These are phyloP conservation scores for Terfezia boudieri DNA, from an alignment of 495 filamentous ascomycete species.

Conservation along the genomic window DNA sequence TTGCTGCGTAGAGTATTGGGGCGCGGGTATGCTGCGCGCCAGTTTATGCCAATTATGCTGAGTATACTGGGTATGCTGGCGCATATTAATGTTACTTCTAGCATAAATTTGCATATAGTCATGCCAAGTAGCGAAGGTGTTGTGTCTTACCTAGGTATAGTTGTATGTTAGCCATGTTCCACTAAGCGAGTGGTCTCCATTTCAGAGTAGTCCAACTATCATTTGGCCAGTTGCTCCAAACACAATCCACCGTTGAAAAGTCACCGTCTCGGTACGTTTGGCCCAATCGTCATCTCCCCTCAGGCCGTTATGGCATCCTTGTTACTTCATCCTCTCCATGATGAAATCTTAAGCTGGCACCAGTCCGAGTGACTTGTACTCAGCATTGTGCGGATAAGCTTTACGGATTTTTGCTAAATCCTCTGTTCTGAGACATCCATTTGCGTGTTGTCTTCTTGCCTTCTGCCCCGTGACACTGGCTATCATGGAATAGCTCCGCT, in stretches of 20 bases:
- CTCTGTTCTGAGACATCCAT: neutral
- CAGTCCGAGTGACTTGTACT: slow-evolving; percentile 30
- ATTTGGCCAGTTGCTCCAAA: neutral
- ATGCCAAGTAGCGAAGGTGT: too few relatives aligned
- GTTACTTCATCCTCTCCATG: slow-evolving; percentile 5
- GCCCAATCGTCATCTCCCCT: neutral
- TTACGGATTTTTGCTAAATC: slow-evolving; percentile 12
- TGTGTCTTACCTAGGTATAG: too few relatives aligned
- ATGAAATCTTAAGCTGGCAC: slow-evolving; percentile 28
- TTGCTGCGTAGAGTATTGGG: too few relatives aligned
- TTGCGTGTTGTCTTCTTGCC: neutral
- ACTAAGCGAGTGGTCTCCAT: too few relatives aligned
- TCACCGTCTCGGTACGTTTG: neutral
- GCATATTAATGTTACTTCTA: too few relatives aligned
- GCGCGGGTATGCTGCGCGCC: too few relatives aligned
- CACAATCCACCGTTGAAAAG: neutral
- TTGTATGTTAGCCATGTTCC: too few relatives aligned
- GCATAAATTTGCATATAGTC: too few relatives aligned
- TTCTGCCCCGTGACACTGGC: neutral
- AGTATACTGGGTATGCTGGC: too few relatives aligned
- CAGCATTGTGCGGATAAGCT: slow-evolving; percentile 26
- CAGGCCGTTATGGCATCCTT: neutral
- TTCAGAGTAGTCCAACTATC: too few relatives aligned
- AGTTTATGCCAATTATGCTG: too few relatives aligned
- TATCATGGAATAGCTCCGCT: neutral